A percentile compares a stretch with the other conserved stretches of the same genome.
Evolutionary conservation across 2,329 filamentous ascomycete species (phyloP).

Genomic region (Colletotrichum liaoningense): DNA sequence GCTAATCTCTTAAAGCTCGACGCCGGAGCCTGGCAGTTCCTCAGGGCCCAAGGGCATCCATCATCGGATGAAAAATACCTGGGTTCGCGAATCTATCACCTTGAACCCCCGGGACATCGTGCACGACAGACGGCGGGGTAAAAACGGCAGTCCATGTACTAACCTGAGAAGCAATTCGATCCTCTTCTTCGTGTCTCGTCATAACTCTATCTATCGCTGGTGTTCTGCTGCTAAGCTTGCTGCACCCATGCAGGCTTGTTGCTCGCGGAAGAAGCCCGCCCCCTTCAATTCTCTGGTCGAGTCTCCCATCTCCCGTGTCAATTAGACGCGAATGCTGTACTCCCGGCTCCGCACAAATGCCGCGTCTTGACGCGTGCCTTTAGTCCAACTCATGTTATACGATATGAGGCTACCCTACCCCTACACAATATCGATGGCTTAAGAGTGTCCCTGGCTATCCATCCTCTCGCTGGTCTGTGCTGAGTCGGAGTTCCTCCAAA

Average conservation of each 20-base stretch:
- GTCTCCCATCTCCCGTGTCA: neutral
- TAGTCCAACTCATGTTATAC: neutral
- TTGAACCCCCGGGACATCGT: neutral
- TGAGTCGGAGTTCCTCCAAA: no score
- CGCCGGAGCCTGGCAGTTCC: neutral
- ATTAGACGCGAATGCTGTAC: neutral
- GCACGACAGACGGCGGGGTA: neutral
- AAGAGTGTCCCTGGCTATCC: neutral
- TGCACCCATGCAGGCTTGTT: neutral
- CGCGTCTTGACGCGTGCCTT: neutral
- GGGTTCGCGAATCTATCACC: slow-evolving; percentile 10
- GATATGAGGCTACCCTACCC: neutral
- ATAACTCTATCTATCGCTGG: neutral
- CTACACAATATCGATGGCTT: neutral
- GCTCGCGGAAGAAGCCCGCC: neutral
- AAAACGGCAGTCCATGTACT: neutral
- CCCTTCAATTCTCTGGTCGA: neutral
- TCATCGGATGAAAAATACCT: slow-evolving; percentile 20
- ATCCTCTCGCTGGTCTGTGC: neutral
- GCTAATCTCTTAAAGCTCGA: neutral
- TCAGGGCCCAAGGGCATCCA: no score
- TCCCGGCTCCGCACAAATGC: neutral
- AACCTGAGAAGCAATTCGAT: no score
- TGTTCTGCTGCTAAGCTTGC: neutral
- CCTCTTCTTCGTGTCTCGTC: neutral